A percentile compares a stretch with the other conserved stretches of the same genome.
These are phyloP conservation scores for Biancaea sappan DNA, from an alignment of 306 rosid species.

Conservation along the genomic window DNA sequence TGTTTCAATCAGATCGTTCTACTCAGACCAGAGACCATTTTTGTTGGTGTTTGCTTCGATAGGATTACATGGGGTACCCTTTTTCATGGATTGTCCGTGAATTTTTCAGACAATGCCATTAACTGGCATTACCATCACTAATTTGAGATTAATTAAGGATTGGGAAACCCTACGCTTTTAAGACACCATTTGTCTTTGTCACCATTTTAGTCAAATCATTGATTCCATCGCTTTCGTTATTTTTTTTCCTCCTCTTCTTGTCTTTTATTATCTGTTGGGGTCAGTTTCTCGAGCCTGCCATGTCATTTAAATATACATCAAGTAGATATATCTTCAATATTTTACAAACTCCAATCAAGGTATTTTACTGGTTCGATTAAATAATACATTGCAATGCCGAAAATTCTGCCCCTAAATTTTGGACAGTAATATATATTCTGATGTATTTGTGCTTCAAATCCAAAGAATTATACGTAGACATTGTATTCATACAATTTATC, in stretches of 20 bases:
- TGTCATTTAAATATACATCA: background rate
- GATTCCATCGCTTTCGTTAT: conserved; percentile 32
- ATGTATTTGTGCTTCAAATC: background rate
- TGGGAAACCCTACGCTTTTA: background rate
- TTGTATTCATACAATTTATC: background rate
- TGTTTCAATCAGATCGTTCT: conserved; percentile 61
- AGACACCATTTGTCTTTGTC: conserved; percentile 19
- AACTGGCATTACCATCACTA: conserved; percentile 2
- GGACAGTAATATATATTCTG: background rate
- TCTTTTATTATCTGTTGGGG: conserved; percentile 23
- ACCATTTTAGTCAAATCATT: conserved; percentile 17
- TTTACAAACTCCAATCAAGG: background rate
- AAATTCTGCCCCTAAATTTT: background rate
- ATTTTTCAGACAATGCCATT: background rate
- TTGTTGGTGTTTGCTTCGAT: conserved; percentile 15
- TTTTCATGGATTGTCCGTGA: conserved; percentile 18
- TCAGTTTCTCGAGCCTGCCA: conserved; percentile 17
- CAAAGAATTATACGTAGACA: background rate
- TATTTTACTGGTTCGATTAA: background rate
- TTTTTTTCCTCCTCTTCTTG: background rate
- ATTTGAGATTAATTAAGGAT: conserved; percentile 21
- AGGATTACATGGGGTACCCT: conserved; percentile 24
- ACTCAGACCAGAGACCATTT: conserved; percentile 36
- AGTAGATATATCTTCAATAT: background rate
- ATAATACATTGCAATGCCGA: background rate